Percentiles rank a stretch among this genome's conserved stretches.
Conservation (phyloP, 805 yeast species). For the Candida fluviatilis region DNA sequence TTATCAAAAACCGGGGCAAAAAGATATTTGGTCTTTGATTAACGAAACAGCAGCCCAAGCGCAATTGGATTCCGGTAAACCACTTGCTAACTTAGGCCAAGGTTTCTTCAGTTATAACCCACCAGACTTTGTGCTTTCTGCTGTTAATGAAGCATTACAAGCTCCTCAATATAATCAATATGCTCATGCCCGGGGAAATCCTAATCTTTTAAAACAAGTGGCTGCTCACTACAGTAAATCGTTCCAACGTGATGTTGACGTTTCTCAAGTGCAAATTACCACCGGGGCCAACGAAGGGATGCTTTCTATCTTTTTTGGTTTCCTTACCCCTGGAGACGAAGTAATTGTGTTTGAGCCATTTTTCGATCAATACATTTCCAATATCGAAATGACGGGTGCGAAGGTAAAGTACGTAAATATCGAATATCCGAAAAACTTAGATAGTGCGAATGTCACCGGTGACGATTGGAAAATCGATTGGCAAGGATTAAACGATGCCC, state of each 20-base stretch:
- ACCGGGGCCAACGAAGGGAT: conserved; percentile 99
- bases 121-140: conserved; percentile 84
- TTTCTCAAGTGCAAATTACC: conserved; percentile 70
- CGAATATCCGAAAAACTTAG: conserved; percentile 74
- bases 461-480: conserved; percentile 86
- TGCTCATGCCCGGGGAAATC: conserved; percentile 87
- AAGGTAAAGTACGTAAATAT: conserved; percentile 82
- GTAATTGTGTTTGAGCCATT: conserved; percentile 96
- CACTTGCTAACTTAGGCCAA: conserved; percentile 88
- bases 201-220: conserved; percentile 65
- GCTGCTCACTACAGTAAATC: conserved; percentile 67
- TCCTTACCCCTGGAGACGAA: conserved; percentile 84
- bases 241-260: conserved; percentile 53
- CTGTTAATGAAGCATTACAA: conserved; percentile 73
- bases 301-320: conserved; percentile 78
- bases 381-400: conserved; percentile 92
- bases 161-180: conserved; percentile 82
- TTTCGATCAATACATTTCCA: conserved; percentile 94
- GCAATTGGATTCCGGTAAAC: conserved; percentile 62
- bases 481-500: conserved; percentile 66
- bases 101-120: conserved; percentile 97
- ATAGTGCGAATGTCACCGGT: conserved; percentile 62
- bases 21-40: conserved; percentile 93
- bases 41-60: conserved; percentile 93
- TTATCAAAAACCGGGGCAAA: conserved; percentile 52